Evolutionary conservation across 2,329 filamentous ascomycete genomes (phyloP), one percentile per base, ranked within the genome.

Genomic region (Hypoxylon sp.): DNA sequence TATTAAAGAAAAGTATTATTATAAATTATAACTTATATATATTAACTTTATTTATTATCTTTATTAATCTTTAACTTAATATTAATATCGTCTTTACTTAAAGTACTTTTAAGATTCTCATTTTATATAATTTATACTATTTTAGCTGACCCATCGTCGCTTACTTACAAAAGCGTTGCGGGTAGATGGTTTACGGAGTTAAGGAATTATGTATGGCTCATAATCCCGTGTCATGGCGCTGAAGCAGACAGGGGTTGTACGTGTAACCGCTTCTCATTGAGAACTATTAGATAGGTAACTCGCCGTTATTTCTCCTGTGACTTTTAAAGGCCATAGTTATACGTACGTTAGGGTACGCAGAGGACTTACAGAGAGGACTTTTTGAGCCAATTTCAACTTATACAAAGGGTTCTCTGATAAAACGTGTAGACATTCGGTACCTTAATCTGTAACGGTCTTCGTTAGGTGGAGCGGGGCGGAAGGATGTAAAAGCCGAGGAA

Each of bases 401-500:
- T 32, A 16, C 2, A 32, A 9, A 30, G 45, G 5, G 23, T 25
- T 29, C 11, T 27, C 12, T 19, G 23, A n/a, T 30, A 5, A 52
- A 14, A 30, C n/a, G 25, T 5, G 32, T 37, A 53, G 16, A 12
- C 5, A 34, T 3, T 52, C 3, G 5, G n/a, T 41, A n/a, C n/a
- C n/a, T n/a, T n/a, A n/a, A 41, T 12, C 14, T 43, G 8, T n/a
- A n/a, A 32, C 21, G 16, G 29, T 7, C 29, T 14, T 25, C 19
- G 30, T 56, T n/a, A 56, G 45, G 32, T 41, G 32, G 45, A 23
- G 11, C 67, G 67, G 67, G 30, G 60, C 67, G 67, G 67, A 41
- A 61, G 61, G 67, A 67, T 46, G 34, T 41, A 59, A 69, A 67
- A 65, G 64, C 67, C 67, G 67, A 69, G 54, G 39, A 23, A 30